Evolutionary conservation across 2,329 filamentous ascomycete genomes (phyloP).

Genomic region (Acrocalymma vagum): DNA sequence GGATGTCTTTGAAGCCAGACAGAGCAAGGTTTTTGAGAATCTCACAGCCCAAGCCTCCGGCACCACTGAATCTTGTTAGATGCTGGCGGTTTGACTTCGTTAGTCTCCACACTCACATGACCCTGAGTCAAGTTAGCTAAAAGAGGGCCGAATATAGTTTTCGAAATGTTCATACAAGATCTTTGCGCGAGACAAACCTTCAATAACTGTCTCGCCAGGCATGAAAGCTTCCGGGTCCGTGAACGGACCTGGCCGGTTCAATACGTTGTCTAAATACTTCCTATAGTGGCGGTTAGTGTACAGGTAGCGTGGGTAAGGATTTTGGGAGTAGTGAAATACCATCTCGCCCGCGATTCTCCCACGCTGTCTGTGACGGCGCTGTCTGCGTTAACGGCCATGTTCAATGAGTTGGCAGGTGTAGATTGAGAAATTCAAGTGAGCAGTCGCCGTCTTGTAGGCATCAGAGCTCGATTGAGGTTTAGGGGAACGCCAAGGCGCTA

Average conservation of each 20-base stretch:
- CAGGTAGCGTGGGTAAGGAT: too few species aligned
- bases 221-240: conserved; percentile 67
- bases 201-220: conserved; percentile 61
- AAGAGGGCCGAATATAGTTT: neutral
- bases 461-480: conserved; percentile 21
- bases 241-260: conserved; percentile 80
- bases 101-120: conserved; percentile 45
- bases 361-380: conserved; percentile 18
- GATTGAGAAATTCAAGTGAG: conserved; percentile 16
- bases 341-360: conserved; percentile 52
- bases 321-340: conserved; percentile 36
- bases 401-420: conserved; percentile 13
- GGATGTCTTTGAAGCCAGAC: conserved; percentile 94
- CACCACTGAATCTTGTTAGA: conserved; percentile 73
- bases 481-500: conserved; percentile 37
- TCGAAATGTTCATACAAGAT: conserved; percentile 69
- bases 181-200: conserved; percentile 45
- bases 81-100: neutral
- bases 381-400: conserved; percentile 33
- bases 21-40: conserved; percentile 96
- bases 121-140: conserved; percentile 36
- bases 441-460: conserved; percentile 32
- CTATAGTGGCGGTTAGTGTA: too few species aligned
- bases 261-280: conserved; percentile 84
- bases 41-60: conserved; percentile 93